These are phyloP conservation scores for Daldinia grandis DNA, from an alignment of 495 filamentous ascomycete species.

Conservation along the genomic window DNA sequence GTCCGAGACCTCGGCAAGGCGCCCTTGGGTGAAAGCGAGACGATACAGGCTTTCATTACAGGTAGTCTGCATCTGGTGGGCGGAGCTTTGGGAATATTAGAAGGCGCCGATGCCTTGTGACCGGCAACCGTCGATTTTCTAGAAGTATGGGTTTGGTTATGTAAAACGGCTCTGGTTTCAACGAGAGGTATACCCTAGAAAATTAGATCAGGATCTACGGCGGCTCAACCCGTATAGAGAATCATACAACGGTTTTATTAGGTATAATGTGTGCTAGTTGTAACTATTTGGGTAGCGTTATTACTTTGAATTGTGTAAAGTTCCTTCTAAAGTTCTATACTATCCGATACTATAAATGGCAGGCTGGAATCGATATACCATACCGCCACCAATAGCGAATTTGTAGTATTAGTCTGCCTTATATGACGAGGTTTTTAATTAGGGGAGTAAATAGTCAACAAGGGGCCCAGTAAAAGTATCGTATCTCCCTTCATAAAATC, in stretches of 20 bases:
- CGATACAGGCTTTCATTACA: conserved; percentile 63
- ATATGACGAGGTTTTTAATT: too few species aligned
- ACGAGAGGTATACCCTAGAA: conserved; percentile 27
- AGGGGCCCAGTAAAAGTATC: not conserved
- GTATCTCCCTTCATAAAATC: not conserved
- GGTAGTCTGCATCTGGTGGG: conserved; percentile 71
- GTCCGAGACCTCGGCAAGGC: conserved; percentile 61
- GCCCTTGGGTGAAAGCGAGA: conserved; percentile 36
- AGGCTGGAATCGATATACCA: too few species aligned
- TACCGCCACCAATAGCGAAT: too few species aligned
- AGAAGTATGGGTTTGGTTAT: conserved; percentile 1
- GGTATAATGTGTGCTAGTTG: not conserved
- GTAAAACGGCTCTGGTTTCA: conserved; percentile 6
- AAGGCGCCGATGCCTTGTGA: conserved; percentile 54
- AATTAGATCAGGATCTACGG: conserved; percentile 25
- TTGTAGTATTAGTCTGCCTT: too few species aligned
- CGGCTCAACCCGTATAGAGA: conserved; percentile 37
- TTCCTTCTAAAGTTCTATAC: too few species aligned
- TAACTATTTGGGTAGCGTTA: not conserved
- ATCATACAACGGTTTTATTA: not conserved
- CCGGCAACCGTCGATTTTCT: conserved; percentile 16
- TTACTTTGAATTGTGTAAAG: not conserved
- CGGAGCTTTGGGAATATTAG: conserved; percentile 61
- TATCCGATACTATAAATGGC: not conserved
- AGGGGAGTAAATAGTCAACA: too few species aligned